Evolutionary conservation across 169 alveolate species (phyloP), one percentile per base, ranked within the genome.

Genomic region (Eimeria falciformis): DNA sequence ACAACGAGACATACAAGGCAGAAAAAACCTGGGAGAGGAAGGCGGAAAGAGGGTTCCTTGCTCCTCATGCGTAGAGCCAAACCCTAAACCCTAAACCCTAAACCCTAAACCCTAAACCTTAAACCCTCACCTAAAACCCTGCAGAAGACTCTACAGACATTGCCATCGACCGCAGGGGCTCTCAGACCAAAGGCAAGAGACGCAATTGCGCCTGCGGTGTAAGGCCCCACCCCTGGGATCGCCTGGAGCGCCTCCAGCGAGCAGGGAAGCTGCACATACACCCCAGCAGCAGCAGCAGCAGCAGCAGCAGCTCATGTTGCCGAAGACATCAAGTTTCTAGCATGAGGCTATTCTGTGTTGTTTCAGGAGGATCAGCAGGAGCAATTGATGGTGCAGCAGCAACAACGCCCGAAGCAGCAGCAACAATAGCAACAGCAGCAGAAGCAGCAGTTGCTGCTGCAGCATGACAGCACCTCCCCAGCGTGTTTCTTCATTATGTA

Each of bases 141-240:
- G 37, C 94, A 78, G 91, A 90, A 68, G 50, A 94, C 93, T 27
- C 96, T 37, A 17, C 85, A 33, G 47, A 93, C 93, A 69, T 94
- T 94, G 33, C 95, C 94, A 82, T 94, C 96, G 45, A 94, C 93
- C 55, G 95, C 94, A 25, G 94, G 77, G 45, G 93, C 94, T 25
- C 92, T 90, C 47, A 81, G 29, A 27, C 85, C 90, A 75, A 85
- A 93, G 45, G 93, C 85, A 78, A 93, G 90, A 58, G 94, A 83
- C 29, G 83, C 62, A 23, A 94, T 92, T 27, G 96, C 95, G 37
- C 93, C 94, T n/a, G 95, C 93, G 37, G 96, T 94, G 68, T 94
- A 94, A 11, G 91, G 87, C 7, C 96, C 96, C 27, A 94, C 93
- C n/a, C 96, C 96, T 40, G 96, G 96, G n/a, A 92, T 66, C 37